A percentile compares a stretch with the other conserved stretches of the same genome.
Conservation (phyloP, 1,139 yeast species). For the Geotrichum fermentans region DNA sequence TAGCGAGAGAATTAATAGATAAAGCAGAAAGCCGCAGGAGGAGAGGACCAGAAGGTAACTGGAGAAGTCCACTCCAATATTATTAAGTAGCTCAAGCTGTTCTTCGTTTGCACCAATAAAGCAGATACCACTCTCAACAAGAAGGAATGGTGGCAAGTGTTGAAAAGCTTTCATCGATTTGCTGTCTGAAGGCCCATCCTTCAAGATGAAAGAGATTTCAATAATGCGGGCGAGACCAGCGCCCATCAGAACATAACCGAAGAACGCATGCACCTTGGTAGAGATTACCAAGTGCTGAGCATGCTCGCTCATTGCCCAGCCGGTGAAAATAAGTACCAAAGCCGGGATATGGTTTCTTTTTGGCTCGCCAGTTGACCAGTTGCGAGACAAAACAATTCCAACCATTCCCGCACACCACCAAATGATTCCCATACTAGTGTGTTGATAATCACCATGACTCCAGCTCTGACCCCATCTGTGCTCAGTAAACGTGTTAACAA, state of each 20-base stretch:
- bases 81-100: constrained; percentile 64
- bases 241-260: constrained; percentile 72
- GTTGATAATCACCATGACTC: constrained; percentile 84
- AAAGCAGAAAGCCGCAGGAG: constrained; percentile 69
- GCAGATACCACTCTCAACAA: constrained; percentile 69
- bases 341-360: constrained; percentile 79
- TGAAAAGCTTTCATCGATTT: constrained; percentile 66
- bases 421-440: constrained; percentile 89
- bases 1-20: constrained; percentile 58
- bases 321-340: constrained; percentile 74
- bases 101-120: constrained; percentile 94
- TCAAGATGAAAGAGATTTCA: constrained; percentile 68
- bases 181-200: constrained; percentile 41
- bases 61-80: constrained; percentile 77
- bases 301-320: constrained; percentile 92
- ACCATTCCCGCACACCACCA: constrained; percentile 95
- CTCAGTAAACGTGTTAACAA: constrained; percentile 89
- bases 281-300: constrained; percentile 68
- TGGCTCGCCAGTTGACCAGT: constrained; percentile 23
- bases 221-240: constrained; percentile 72
- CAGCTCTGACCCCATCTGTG: constrained; percentile 94
- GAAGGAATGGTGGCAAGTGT: constrained; percentile 74
- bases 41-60: constrained; percentile 68
- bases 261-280: constrained; percentile 83
- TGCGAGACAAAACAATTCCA: constrained; percentile 63